phyloP scores from a whole-genome alignment of 2,329 filamentous ascomycete species.

The Magnaporthiopsis incrustans region DNA sequence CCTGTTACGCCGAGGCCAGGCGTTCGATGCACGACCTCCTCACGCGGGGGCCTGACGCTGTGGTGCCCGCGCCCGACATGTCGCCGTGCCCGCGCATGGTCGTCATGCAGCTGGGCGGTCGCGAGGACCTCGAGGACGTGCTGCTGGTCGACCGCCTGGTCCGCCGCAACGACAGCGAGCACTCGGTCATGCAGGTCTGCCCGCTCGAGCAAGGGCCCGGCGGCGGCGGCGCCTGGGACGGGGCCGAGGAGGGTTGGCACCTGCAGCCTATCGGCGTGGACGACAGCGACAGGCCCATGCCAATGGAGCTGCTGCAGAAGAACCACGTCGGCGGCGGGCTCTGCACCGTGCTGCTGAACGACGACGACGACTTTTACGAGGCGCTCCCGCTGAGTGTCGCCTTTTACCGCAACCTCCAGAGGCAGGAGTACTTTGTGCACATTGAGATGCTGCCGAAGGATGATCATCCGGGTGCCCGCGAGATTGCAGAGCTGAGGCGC shows the following conservation, averaged over 20 bases:
- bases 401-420: neutral
- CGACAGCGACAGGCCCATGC: neutral
- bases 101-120: neutral
- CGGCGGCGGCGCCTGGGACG: neutral
- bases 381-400: neutral
- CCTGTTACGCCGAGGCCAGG: neutral
- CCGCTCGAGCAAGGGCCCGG: neutral
- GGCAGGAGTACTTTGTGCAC: neutral
- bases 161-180: too few species aligned
- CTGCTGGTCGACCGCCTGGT: neutral
- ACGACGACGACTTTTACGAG: neutral
- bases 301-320: neutral
- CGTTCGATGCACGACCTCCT: too few species aligned
- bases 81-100: too few species aligned
- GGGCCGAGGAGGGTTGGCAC: neutral
- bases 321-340: neutral
- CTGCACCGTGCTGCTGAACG: neutral
- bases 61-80: too few species aligned
- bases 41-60: too few species aligned
- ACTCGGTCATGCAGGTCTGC: neutral
- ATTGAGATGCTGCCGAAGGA: neutral
- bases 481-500: neutral
- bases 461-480: neutral
- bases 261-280: neutral
- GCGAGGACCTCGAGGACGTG: neutral